Evolutionary conservation across 2,329 filamentous ascomycete genomes (phyloP).

Genomic region (Purpureocillium takamizusanense): DNA sequence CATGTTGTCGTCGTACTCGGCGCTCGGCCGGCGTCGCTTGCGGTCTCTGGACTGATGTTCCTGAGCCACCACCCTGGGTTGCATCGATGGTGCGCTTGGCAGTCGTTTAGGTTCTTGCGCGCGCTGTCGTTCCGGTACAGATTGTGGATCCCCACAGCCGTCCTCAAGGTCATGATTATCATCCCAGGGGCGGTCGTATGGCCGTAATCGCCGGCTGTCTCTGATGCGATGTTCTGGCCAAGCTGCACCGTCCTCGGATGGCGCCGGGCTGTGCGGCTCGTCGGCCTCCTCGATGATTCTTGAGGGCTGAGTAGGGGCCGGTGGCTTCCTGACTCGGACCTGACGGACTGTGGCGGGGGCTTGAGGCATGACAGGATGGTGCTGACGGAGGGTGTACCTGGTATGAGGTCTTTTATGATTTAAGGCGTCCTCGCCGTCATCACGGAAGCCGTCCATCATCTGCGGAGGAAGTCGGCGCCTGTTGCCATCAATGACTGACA

Average conservation of each 20-base stretch:
- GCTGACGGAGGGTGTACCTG: slow-evolving; percentile 3
- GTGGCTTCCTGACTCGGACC: slow-evolving; percentile 1
- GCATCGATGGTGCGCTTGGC: too few species aligned
- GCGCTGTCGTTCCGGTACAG: slow-evolving; percentile 10
- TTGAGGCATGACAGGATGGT: neutral
- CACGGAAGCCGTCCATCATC: slow-evolving; percentile 25
- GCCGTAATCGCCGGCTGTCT: slow-evolving; percentile 9
- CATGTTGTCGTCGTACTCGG: slow-evolving; percentile 49
- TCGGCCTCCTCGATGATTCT: neutral
- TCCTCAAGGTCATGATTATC: slow-evolving; percentile 13
- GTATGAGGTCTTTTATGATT: too few species aligned
- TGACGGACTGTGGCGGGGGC: slow-evolving; percentile 1
- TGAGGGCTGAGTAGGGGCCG: neutral
- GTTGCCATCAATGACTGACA: slow-evolving; percentile 22
- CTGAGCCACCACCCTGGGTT: slow-evolving; percentile 8
- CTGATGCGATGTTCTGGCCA: slow-evolving; percentile 11
- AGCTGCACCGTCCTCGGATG: slow-evolving; percentile 11
- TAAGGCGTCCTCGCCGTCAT: slow-evolving; percentile 7
- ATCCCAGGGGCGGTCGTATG: slow-evolving; percentile 11
- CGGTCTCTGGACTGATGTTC: slow-evolving; percentile 13
- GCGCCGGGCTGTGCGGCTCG: slow-evolving; percentile 12
- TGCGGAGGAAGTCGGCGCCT: slow-evolving; percentile 14
- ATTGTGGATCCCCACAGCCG: slow-evolving; percentile 12
- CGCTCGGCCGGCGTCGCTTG: slow-evolving; percentile 33
- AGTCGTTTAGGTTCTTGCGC: slow-evolving; percentile 14